Evolutionary conservation across 2,329 filamentous ascomycete species (phyloP), one percentile per base, ranked within the genome.

Genomic region (Colletotrichum sojae): DNA sequence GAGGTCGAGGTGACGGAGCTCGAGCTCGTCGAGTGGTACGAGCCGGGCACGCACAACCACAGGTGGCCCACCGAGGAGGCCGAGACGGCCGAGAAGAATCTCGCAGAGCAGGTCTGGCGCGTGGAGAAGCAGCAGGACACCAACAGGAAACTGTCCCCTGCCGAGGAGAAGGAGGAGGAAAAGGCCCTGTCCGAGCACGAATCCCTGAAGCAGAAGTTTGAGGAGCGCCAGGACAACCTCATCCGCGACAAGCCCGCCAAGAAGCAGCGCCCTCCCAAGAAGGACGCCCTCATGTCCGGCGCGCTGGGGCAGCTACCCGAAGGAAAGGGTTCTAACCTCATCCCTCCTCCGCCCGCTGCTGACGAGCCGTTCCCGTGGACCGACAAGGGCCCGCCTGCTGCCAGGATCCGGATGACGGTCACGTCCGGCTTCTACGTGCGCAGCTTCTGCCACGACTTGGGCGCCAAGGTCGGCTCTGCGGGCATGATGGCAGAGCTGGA

Each of bases 351-450:
- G 1, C 82, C 85, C 0, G 80, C 81, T 52, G 76, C 83, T 27
- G 78, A 83, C 75, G 82, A 84, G 1, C 85, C 87, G 6, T 84
- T 85, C 6, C 87, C 88, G 0, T 90, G 88, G 88, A 84, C 82
- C 46, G 88, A 85, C 77, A 83, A 90, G 75, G 89, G 87, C 0
- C 90, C 94, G 1, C 90, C 95, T 1, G 96, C 95, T 1, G 93
- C 89, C 56, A 92, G 89, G 76, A 89, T 99, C 69, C 91, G 92
- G 66, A 94, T 99, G 89, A 97, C 93, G 0, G 95, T 98, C 59
- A 94, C 94, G 2, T 97, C 94, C 0, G 96, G 96, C 46, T 99
- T 98, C 85, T 99, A 99, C 79, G 95, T 99, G 15, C 92, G 96
- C 71, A 97, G 93, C 67, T 90, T 99, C 73, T 95, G 94, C 75